Conservation (phyloP, 768 basidiomycete genomes). For the Lyophyllum atratum region DNA sequence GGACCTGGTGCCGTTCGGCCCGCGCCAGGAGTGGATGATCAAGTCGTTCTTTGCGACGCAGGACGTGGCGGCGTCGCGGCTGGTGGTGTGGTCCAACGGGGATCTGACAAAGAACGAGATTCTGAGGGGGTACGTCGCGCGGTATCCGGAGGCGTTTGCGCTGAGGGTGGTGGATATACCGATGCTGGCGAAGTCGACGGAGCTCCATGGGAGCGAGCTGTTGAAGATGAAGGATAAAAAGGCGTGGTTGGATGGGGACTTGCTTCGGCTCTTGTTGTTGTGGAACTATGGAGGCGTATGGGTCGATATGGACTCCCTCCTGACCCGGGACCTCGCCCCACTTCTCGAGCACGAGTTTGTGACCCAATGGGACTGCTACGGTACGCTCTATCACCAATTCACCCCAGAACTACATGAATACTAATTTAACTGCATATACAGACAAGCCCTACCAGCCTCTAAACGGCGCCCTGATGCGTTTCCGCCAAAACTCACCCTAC, state of each 20-base stretch:
- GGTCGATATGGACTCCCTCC: slow-evolving; percentile 96
- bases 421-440: slow-evolving; percentile 12
- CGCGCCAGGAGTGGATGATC: slow-evolving; percentile 88
- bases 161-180: slow-evolving; percentile 70
- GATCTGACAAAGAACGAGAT: slow-evolving; percentile 59
- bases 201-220: slow-evolving; percentile 64
- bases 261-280: slow-evolving; percentile 83
- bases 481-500: slow-evolving; percentile 88
- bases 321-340: slow-evolving; percentile 86
- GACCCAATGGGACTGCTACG: slow-evolving; percentile 99
- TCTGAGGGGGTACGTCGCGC: slow-evolving; percentile 56
- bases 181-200: slow-evolving; percentile 72
- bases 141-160: slow-evolving; percentile 72
- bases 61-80: slow-evolving; percentile 55
- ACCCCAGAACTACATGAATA: not conserved
- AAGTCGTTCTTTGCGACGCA: slow-evolving; percentile 96
- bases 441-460: slow-evolving; percentile 58
- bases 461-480: slow-evolving; percentile 95
- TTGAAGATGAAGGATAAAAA: slow-evolving; percentile 67
- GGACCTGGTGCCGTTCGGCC: slow-evolving; percentile 80
- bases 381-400: slow-evolving; percentile 44
- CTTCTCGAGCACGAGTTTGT: slow-evolving; percentile 94
- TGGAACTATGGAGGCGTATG: slow-evolving; percentile 94
- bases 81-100: slow-evolving; percentile 94
- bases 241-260: slow-evolving; percentile 95